phyloP scores from a whole-genome alignment of 2,329 filamentous ascomycete species.

The Trichoderma hamatum region DNA sequence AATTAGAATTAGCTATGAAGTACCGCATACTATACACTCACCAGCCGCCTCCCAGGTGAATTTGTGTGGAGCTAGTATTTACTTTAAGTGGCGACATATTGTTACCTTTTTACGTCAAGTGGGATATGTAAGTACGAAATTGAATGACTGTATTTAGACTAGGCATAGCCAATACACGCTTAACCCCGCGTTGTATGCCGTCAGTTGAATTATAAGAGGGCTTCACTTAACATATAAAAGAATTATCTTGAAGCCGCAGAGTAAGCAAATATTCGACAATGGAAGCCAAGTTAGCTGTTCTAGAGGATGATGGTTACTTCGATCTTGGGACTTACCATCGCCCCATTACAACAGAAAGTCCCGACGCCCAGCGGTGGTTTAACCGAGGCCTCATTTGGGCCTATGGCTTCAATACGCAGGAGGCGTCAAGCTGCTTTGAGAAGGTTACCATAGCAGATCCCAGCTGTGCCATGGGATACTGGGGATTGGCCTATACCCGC shows the following conservation, averaged over 20 bases:
- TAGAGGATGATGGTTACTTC: constrained; percentile 7
- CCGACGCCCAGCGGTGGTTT: constrained; percentile 62
- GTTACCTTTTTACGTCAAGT: neutral
- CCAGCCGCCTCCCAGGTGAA: neutral
- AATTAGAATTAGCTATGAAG: too few species aligned
- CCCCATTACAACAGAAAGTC: constrained; percentile 52
- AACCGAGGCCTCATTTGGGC: constrained; percentile 68
- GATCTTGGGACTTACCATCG: constrained; percentile 57
- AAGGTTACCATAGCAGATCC: constrained; percentile 56
- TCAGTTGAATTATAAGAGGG: neutral
- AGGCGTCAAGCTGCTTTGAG: constrained; percentile 63
- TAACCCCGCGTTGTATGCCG: neutral
- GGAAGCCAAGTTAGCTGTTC: neutral
- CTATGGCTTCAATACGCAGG: constrained; percentile 71
- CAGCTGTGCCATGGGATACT: constrained; percentile 62
- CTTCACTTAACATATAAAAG: neutral
- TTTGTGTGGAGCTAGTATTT: neutral
- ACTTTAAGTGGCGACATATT: neutral
- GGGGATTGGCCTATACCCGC: constrained; percentile 68
- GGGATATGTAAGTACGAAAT: neutral
- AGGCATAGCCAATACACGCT: neutral
- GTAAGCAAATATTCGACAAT: neutral
- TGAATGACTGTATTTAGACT: neutral
- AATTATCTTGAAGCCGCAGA: neutral
- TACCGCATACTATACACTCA: too few species aligned